Base-by-base conservation (phyloP, 2,329 filamentous ascomycete species). In the Pseudogymnoascus sp. region DNA sequence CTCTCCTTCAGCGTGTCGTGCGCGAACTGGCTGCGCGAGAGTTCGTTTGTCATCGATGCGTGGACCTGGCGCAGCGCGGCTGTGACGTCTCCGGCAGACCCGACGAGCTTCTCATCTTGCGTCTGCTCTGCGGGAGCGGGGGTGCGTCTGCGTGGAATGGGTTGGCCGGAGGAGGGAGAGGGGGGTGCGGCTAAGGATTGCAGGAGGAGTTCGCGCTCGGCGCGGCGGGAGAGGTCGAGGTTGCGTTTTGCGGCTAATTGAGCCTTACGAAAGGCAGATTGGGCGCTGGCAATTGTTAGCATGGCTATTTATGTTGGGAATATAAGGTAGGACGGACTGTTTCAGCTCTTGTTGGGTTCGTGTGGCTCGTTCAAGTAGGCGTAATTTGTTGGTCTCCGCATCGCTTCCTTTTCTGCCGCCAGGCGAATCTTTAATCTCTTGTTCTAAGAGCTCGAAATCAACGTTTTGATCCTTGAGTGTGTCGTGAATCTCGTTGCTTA, bases 1-100 rank as follows among this genome's bases (percentile, higher is more conserved):
- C 88, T 92, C 75, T 94, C 86, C 63, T 86, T 85, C 67, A 99
- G 79, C 1, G 91, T 95, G 72, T 95, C 87, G 67, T 94, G 87
- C 15, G 92, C 92, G 70, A 95, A 97, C 67, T 89, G 86, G 65
- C 90, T 95, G 62, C 90, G 86, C 52, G 86, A 84, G 6, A 99
- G 82, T 76, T 96, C 92, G 3, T 84, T 80, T 64, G 89, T 84
- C 77, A 97, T 92, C 68, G 95, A 81, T 63, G 89, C 84, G 73
- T 97, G 92, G 5, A 92, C 95, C 62, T 91, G 81, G 62, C 90
- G 82, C 58, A 99, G 80, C 1, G 91, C 89, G 56, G 84, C 78
- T 2, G 92, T 97, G 59, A 97, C 88, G 75, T 95, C 90, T 65
- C 81, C 84, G 30, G 89, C 89, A 0, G 92, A 88, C 63, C 85